phyloP scores from a whole-genome alignment of 169 alveolate genomes.

The Plasmodium gallinaceum region DNA sequence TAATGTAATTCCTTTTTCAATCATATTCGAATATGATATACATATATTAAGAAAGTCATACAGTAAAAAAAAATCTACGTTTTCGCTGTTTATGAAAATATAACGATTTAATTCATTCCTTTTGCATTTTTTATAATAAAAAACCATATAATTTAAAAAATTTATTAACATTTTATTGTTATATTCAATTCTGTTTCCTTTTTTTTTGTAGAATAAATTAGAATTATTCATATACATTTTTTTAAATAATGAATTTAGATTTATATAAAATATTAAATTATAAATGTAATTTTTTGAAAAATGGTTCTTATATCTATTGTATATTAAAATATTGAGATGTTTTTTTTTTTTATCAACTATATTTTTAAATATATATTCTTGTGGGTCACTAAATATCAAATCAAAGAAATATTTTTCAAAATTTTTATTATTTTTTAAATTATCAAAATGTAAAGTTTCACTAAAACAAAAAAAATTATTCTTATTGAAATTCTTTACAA shows the following conservation, averaged over 20 bases:
- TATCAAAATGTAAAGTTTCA: neutral
- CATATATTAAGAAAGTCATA: constrained; percentile 35
- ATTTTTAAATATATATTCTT: constrained; percentile 58
- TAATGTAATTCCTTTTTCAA: constrained; percentile 22
- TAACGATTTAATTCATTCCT: constrained; percentile 41
- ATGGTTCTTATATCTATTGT: constrained; percentile 32
- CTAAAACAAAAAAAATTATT: neutral
- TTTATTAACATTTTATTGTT: neutral
- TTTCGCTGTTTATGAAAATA: constrained; percentile 9
- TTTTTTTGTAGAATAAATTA: neutral
- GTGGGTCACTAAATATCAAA: constrained; percentile 32
- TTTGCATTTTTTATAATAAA: constrained; percentile 22
- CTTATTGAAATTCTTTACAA: neutral
- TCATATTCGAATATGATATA: constrained; percentile 11
- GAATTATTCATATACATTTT: constrained; percentile 11
- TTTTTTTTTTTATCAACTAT: constrained; percentile 13
- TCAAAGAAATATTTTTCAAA: constrained; percentile 31
- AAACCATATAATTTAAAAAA: constrained; percentile 19
- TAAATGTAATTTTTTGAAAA: constrained; percentile 19
- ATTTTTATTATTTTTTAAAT: neutral
- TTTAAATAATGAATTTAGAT: constrained; percentile 14
- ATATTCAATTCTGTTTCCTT: neutral
- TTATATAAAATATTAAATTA: constrained; percentile 27
- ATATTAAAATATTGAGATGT: constrained; percentile 26
- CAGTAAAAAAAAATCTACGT: constrained; percentile 16